phyloP scores from a whole-genome alignment of 2,329 filamentous ascomycete species.

The Paraconiothyrium brasiliense region DNA sequence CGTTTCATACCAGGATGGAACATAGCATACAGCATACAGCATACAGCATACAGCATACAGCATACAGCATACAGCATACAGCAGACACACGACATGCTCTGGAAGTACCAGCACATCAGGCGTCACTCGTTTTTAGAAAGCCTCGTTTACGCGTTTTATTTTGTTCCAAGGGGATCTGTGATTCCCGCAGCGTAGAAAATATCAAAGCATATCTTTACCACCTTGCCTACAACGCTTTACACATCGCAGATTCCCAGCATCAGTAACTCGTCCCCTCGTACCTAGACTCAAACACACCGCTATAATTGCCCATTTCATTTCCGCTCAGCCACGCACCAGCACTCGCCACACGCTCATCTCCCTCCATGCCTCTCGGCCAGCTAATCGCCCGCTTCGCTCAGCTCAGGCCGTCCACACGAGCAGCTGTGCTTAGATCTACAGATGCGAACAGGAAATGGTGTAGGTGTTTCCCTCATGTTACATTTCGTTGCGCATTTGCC shows the following conservation, averaged over 20 bases:
- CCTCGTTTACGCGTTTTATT: background rate
- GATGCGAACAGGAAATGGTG: background rate
- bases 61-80: background rate
- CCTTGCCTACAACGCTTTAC: too few relatives aligned
- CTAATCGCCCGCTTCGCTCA: background rate
- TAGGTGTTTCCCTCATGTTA: background rate
- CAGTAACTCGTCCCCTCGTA: too few relatives aligned
- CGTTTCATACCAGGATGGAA: background rate
- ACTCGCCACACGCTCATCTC: too few relatives aligned
- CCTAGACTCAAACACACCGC: too few relatives aligned
- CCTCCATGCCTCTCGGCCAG: too few relatives aligned
- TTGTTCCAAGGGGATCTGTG: background rate
- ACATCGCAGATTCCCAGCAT: too few relatives aligned
- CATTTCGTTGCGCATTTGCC: background rate
- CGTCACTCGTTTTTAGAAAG: constrained; percentile 4
- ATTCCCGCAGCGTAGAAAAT: background rate
- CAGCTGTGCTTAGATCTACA: background rate
- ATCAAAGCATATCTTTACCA: background rate
- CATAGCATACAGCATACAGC: background rate
- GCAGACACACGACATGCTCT: background rate
- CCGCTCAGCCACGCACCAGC: too few relatives aligned
- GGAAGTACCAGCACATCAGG: background rate
- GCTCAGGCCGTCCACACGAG: background rate
- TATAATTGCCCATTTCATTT: too few relatives aligned
- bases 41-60: background rate